A percentile compares a stretch with the other conserved stretches of the same genome.
These are phyloP conservation scores for Coemansia sp. DNA, from an alignment of 192 early-diverging fungal species.

Conservation along the genomic window DNA sequence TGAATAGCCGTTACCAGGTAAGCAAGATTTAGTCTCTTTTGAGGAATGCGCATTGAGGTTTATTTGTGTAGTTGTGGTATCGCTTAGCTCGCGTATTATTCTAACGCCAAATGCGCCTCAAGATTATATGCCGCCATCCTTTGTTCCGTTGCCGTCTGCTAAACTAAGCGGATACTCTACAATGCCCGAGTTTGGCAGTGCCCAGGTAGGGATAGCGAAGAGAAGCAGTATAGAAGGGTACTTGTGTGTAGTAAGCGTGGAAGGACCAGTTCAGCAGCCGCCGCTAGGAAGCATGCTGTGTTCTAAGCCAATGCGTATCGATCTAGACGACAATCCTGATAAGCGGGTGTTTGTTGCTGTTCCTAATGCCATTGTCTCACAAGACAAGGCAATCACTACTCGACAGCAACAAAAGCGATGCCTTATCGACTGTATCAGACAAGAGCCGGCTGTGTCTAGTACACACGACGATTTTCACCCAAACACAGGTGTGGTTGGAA, in stretches of 20 bases:
- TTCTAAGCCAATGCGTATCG: slow-evolving; percentile 19
- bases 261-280: slow-evolving; percentile 34
- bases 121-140: slow-evolving; percentile 25
- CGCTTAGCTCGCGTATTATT: slow-evolving; percentile 19
- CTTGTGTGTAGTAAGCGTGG: slow-evolving; percentile 38
- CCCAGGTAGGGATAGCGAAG: slow-evolving; percentile 23
- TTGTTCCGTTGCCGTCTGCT: slow-evolving; percentile 7
- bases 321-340: slow-evolving; percentile 24
- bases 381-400: not conserved
- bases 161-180: slow-evolving; percentile 18
- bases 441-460: not conserved
- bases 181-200: slow-evolving; percentile 38
- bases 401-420: not conserved
- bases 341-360: slow-evolving; percentile 33
- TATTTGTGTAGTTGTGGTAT: slow-evolving; percentile 10
- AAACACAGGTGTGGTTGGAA: too few relatives aligned
- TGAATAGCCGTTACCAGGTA: slow-evolving; percentile 7
- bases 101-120: slow-evolving; percentile 12
- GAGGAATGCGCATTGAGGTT: not conserved
- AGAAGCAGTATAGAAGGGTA: slow-evolving; percentile 8
- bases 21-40: not conserved
- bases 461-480: not conserved
- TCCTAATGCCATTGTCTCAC: not conserved
- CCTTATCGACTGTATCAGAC: slow-evolving; percentile 1
- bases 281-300: slow-evolving; percentile 30